Percentiles rank a stretch among this genome's conserved stretches.
phyloP scores from a whole-genome alignment of 1,284 basidiomycete species.

The Malassezia globosa region DNA sequence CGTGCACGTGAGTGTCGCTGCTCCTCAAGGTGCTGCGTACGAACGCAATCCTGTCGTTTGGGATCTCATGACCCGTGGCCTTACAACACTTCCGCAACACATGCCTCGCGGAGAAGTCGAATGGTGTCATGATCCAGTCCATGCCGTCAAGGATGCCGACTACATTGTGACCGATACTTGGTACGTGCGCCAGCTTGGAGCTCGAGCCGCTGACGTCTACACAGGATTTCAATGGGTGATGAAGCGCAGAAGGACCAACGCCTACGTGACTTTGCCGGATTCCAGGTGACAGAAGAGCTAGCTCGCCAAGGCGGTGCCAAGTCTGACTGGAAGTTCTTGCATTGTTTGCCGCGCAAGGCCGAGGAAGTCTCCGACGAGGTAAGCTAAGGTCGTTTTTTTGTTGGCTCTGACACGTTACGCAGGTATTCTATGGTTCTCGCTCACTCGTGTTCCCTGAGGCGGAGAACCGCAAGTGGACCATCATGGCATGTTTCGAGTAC shows the following conservation, averaged over 20 bases:
- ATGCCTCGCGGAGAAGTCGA: constrained; percentile 52
- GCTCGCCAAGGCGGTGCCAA: constrained; percentile 62
- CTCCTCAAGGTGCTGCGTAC: constrained; percentile 59
- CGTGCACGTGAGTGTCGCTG: constrained; percentile 72
- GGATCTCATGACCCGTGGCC: constrained; percentile 39
- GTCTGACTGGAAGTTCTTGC: constrained; percentile 84
- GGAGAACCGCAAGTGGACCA: constrained; percentile 48
- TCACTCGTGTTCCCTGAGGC: constrained; percentile 46
- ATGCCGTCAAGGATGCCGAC: constrained; percentile 79
- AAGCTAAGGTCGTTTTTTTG: too few relatives aligned
- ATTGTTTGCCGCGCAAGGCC: constrained; percentile 83
- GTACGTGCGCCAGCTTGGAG: constrained; percentile 5
- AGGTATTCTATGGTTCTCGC: constrained; percentile 42
- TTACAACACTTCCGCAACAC: constrained; percentile 46
- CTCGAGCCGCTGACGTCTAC: too few relatives aligned
- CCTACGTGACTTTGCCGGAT: constrained; percentile 74
- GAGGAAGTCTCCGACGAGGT: constrained; percentile 58
- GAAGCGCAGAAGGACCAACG: constrained; percentile 86
- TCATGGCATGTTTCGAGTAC: constrained; percentile 42
- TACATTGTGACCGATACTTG: constrained; percentile 65
- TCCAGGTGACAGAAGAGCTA: constrained; percentile 73
- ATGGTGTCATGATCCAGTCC: constrained; percentile 67
- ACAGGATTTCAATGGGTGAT: constrained; percentile 92
- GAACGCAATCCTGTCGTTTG: constrained; percentile 68
- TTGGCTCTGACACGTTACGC: background rate